Base-by-base conservation (phyloP, 805 yeast species). In the Ascoidea asiatica region DNA sequence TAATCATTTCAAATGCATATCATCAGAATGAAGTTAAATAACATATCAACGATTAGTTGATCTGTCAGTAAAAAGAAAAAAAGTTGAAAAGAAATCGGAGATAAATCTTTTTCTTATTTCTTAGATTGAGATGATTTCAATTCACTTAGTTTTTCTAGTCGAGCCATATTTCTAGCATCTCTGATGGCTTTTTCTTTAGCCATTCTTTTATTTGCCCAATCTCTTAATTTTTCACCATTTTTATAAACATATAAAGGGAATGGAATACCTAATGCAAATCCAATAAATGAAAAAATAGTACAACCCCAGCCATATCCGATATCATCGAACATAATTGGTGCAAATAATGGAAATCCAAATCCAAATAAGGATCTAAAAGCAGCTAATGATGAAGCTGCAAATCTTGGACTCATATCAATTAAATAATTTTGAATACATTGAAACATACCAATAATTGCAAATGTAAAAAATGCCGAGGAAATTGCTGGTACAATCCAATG, bases 221-320 rank as follows among this genome's bases (percentile, higher is more conserved):
- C 50, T 50, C 86, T 66, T 49, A 79, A 56, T 21, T 64, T 59
- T 51, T 75, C 79, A 11, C 88, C 88, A 44, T 73, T 68, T 43
- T 65, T 61, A 44, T 66, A 65, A 36, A 81, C 75, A 46, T 74
- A 68, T 15, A 77, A 53, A 3, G 88, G 87, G 64, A 75, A 74
- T 2, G 88, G 87, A n/a, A 79, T 60, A 7, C 86, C 84, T 43
- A 79, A 62, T 1, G 68, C 69, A 15, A 78, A 48, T 7, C 73
- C 79, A 42, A 79, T 58, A 38, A 78, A 63, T 0, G 72, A 87
- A 57, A 78, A 75, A 52, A 81, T 56, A 0, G 83, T 72, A 55
- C 75, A 73, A 20, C 84, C 84, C 87, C 86, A 80, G 4, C 84
- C 85, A 52, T 77, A 78, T 18, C 80, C 79, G 40, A 81, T 57